Evolutionary conservation across 1,284 basidiomycete genomes (phyloP).

Genomic region (Puccinia brachypodii): DNA sequence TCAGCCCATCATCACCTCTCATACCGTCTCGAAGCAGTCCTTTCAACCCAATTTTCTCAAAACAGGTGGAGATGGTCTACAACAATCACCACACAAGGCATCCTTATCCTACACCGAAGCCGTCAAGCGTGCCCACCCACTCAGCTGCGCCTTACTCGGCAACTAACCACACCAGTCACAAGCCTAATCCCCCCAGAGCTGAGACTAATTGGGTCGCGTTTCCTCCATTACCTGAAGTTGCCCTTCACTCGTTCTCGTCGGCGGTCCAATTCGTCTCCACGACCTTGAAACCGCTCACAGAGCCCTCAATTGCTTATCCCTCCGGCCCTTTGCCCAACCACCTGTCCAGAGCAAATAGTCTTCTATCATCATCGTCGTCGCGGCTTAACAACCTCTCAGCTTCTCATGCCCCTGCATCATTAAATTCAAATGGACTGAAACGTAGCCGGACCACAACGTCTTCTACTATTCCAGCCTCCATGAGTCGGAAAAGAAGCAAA

Average conservation of each 20-base stretch:
- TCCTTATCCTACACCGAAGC: neutral
- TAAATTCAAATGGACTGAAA: constrained; percentile 25
- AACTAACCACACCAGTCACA: neutral
- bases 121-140: neutral
- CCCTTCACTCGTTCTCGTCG: constrained; percentile 19
- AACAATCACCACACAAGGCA: neutral
- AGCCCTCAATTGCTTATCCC: constrained; percentile 30
- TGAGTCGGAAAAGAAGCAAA: constrained; percentile 44
- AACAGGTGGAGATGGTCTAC: neutral
- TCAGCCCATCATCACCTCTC: too few species aligned
- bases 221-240: constrained; percentile 25
- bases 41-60: too few species aligned
- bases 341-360: constrained; percentile 24
- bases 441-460: constrained; percentile 32
- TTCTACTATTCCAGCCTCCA: neutral
- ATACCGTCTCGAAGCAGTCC: neutral
- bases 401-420: neutral
- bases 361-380: constrained; percentile 18
- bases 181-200: neutral
- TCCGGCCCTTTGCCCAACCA: constrained; percentile 21
- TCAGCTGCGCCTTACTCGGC: neutral
- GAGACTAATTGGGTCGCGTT: constrained; percentile 31
- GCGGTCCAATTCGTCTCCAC: constrained; percentile 46
- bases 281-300: constrained; percentile 25
- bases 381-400: neutral